Base-by-base conservation (phyloP, 768 basidiomycete species). In the Russula dissimulans region DNA sequence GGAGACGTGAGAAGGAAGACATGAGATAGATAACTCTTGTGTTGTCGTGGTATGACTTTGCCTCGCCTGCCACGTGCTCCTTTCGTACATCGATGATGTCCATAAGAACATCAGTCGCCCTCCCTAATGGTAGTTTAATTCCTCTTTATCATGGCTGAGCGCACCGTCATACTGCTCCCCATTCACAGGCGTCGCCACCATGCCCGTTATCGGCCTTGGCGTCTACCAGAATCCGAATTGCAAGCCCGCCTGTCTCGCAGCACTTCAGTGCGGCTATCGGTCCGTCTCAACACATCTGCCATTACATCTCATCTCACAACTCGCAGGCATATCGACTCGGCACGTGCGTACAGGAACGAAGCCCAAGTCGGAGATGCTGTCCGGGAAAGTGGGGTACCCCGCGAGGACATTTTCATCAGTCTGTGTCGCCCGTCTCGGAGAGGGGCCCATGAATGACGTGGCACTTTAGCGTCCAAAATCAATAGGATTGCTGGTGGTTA, bases 391-490 rank as follows among this genome's bases (percentile, higher is more conserved):
- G 81, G 79, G 3, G 56, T 90, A 10, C 64, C 74, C 0, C 75
- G 87, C 61, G 73, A 74, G n/a, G 79, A 87, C 12, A 64, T 89
- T 38, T 91, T 89, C 71, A 79, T 91, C 66, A 89, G 89, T 88
- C 64, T 54, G 81, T 73, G 41, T 11, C 8, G 1, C 54, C 14
- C 18, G 12, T 17, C 31, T 34, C 18, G 18, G 32, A 18, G 18
- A 32, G 26, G n/a, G 43, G 22, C 22, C n/a, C 5, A 60, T 38
- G 22, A 18, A 26, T 31, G 22, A n/a, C 29, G 26, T 38, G 45
- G 12, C 32, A 14, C 11, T 32, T 29, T 48, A 69, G 65, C 61
- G 5, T 58, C 65, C 14, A 67, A 67, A 51, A 60, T 62, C 34
- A 39, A 48, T n/a, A 54, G 26, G 65, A 65, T 49, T 56, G 59